phyloP scores from a whole-genome alignment of 2,329 filamentous ascomycete species.

The Elsinoe arachidis region DNA sequence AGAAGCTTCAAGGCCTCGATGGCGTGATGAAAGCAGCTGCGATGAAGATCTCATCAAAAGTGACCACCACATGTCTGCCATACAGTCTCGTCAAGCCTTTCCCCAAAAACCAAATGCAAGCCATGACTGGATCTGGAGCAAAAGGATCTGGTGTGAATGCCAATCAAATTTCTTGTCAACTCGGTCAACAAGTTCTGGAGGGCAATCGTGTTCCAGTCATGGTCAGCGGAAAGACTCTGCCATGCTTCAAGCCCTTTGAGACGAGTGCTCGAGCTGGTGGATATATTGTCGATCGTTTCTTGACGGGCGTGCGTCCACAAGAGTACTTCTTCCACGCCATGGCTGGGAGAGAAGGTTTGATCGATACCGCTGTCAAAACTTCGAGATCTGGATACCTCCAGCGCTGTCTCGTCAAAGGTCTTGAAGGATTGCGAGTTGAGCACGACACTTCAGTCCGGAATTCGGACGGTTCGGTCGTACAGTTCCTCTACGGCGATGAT shows the following conservation, averaged over 20 bases:
- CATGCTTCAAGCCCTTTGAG: slow-evolving; percentile 88
- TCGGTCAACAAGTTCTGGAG: slow-evolving; percentile 94
- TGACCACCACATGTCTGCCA: slow-evolving; percentile 74
- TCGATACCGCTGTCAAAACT: slow-evolving; percentile 98
- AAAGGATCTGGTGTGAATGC: slow-evolving; percentile 92
- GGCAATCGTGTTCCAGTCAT: slow-evolving; percentile 90
- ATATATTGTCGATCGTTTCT: slow-evolving; percentile 91
- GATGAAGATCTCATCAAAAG: slow-evolving; percentile 61
- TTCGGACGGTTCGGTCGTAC: slow-evolving; percentile 83
- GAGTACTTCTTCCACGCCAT: slow-evolving; percentile 99
- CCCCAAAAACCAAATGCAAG: slow-evolving; percentile 96
- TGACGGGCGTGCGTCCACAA: slow-evolving; percentile 93
- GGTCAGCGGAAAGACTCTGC: slow-evolving; percentile 94
- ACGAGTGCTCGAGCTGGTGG: slow-evolving; percentile 82
- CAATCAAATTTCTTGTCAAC: slow-evolving; percentile 93
- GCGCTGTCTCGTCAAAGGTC: slow-evolving; percentile 94
- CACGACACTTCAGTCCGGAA: slow-evolving; percentile 94
- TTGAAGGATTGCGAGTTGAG: slow-evolving; percentile 86
- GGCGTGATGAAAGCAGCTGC: slow-evolving; percentile 68
- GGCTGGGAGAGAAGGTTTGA: slow-evolving; percentile 95
- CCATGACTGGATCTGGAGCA: slow-evolving; percentile 93
- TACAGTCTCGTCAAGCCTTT: slow-evolving; percentile 80
- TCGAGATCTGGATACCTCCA: slow-evolving; percentile 94
- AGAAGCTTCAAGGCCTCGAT: slow-evolving; percentile 86
- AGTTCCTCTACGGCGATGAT: slow-evolving; percentile 95